These are phyloP conservation scores for Mucor ambiguus DNA, from an alignment of 371 early-diverging fungal species.

Conservation along the genomic window DNA sequence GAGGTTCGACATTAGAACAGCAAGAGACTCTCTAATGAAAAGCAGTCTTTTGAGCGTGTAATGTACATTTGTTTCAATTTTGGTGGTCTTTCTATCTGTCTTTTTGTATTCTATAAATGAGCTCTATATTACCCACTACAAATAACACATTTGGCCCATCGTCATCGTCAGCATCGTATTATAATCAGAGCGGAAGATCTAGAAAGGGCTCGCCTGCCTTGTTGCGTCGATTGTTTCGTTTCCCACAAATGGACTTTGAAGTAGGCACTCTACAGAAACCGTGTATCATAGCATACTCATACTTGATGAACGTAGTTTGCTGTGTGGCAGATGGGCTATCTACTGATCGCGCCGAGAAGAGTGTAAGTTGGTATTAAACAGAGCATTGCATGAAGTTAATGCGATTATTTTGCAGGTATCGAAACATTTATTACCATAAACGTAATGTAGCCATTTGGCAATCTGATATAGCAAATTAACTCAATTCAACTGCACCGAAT, in stretches of 20 bases:
- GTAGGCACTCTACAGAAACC: constrained; percentile 20
- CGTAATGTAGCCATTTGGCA: constrained; percentile 55
- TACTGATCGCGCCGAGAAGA: constrained; percentile 82
- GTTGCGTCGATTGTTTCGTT: constrained; percentile 66
- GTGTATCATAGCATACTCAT: not conserved
- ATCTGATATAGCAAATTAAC: not conserved
- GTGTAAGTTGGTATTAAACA: constrained; percentile 59
- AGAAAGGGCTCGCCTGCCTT: constrained; percentile 7
- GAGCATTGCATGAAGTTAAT: not conserved
- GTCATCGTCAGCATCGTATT: not conserved
- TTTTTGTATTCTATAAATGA: not conserved
- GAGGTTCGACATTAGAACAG: too few species aligned
- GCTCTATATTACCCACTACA: constrained; percentile 16
- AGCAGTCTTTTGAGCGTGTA: not conserved
- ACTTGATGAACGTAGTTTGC: not conserved
- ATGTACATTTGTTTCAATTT: not conserved
- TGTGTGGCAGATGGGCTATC: constrained; percentile 89
- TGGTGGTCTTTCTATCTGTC: not conserved
- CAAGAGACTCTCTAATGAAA: not conserved
- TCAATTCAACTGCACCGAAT: constrained; percentile 1
- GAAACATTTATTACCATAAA: constrained; percentile 92
- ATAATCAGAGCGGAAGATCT: constrained; percentile 1
- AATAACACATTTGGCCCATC: not conserved
- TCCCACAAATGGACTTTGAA: constrained; percentile 90
- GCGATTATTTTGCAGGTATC: constrained; percentile 75